A percentile compares a stretch with the other conserved stretches of the same genome.
Evolutionary conservation across 2,329 filamentous ascomycete species (phyloP).

Genomic region (Fusarium pseudonygamai): DNA sequence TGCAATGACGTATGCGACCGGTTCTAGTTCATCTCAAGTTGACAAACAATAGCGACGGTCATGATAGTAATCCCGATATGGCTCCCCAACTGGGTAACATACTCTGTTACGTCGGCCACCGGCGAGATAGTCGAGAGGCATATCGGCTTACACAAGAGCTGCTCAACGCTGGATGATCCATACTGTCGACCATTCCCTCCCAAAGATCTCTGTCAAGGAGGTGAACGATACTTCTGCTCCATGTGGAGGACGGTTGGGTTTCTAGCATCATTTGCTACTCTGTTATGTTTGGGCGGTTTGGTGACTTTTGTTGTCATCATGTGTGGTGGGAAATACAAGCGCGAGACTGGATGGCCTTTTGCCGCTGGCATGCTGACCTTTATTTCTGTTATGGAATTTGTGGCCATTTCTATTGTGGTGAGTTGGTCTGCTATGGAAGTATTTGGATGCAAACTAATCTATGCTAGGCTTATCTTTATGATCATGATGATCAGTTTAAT

Average conservation of each 20-base stretch:
- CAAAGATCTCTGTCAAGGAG: slow-evolving; percentile 49
- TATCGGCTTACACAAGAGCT: slow-evolving; percentile 84
- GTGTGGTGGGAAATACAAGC: slow-evolving; percentile 78
- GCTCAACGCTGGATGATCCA: slow-evolving; percentile 73
- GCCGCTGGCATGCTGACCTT: slow-evolving; percentile 72
- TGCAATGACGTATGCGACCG: slow-evolving; percentile 39
- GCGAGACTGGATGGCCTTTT: slow-evolving; percentile 85
- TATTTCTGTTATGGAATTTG: slow-evolving; percentile 75
- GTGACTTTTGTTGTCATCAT: slow-evolving; percentile 83
- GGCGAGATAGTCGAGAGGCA: slow-evolving; percentile 63
- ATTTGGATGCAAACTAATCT: slow-evolving; percentile 1
- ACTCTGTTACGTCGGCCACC: slow-evolving; percentile 61
- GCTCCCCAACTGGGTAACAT: slow-evolving; percentile 77
- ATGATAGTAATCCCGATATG: slow-evolving; percentile 77
- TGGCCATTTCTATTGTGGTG: slow-evolving; percentile 85
- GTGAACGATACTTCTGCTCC: slow-evolving; percentile 81
- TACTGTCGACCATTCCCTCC: slow-evolving; percentile 60
- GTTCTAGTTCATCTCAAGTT: slow-evolving; percentile 36
- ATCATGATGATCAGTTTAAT: slow-evolving; percentile 84
- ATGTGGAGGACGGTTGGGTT: slow-evolving; percentile 93
- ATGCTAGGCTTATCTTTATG: slow-evolving; percentile 79
- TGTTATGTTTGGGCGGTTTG: slow-evolving; percentile 84
- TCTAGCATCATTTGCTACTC: slow-evolving; percentile 82
- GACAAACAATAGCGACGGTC: slow-evolving; percentile 66
- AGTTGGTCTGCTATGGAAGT: slow-evolving; percentile 48